These are phyloP conservation scores for Cyberlindnera maritima DNA, from an alignment of 805 yeast genomes.

Conservation along the genomic window DNA sequence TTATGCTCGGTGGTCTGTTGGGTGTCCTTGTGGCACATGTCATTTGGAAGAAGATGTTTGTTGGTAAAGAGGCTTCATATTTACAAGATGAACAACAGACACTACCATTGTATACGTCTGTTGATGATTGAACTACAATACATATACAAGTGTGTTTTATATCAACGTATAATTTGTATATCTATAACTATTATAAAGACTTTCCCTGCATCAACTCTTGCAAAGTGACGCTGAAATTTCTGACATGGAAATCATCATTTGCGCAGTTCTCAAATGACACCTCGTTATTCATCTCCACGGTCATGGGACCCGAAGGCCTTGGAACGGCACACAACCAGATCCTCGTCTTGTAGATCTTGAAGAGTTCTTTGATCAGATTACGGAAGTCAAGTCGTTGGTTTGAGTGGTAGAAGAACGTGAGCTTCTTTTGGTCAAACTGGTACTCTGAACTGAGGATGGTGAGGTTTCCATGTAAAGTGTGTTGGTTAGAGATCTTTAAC, in stretches of 20 bases:
- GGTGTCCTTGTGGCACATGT: constrained; percentile 41
- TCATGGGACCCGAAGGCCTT: constrained; percentile 4
- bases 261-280: constrained; percentile 16
- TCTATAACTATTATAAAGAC: no score
- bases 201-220: constrained; percentile 8
- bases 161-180: no score
- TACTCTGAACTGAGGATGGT: constrained; percentile 69
- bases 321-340: constrained; percentile 73
- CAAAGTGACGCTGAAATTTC: constrained; percentile 17
- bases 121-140: background rate
- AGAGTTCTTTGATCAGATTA: constrained; percentile 67
- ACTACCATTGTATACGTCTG: constrained; percentile 16
- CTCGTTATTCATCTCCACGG: constrained; percentile 9
- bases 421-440: constrained; percentile 77
- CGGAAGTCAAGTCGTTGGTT: constrained; percentile 71
- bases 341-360: constrained; percentile 73
- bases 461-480: constrained; percentile 25
- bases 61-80: constrained; percentile 20
- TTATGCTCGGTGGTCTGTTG: constrained; percentile 65
- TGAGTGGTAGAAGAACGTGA: constrained; percentile 67
- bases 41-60: constrained; percentile 20
- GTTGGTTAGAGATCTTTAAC: constrained; percentile 41
- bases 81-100: constrained; percentile 10
- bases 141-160: background rate
- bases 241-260: constrained; percentile 28